Base-by-base conservation (phyloP, 1,284 basidiomycete species). In the Boletus smithii region DNA sequence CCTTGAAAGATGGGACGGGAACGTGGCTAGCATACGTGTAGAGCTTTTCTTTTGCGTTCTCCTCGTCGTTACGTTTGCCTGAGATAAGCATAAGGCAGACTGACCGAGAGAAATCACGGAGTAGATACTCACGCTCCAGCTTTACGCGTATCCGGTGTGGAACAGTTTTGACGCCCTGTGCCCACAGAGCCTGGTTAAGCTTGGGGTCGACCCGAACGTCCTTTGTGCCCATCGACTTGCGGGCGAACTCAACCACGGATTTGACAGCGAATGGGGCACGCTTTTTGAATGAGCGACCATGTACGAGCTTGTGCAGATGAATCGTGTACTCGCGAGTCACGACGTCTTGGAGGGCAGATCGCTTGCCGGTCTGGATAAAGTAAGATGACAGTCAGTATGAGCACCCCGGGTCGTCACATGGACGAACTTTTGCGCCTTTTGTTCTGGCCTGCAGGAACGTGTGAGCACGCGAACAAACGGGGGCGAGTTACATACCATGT, bases 291-390 rank as follows among this genome's bases (percentile, higher is more conserved):
- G 87, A 86, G 52, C 87, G 81, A 62, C 88, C 91, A 72, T 93
- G 91, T 42, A 92, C 89, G 58, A 74, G 85, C 74, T 95, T 97
- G 84, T 95, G 92, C 45, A 97, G 75, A 74, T 95, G 91, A 75
- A 97, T 88, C 62, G 92, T 95, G 83, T 95, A 94, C 71, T 97
- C 94, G 67, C 94, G 85, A 62, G 94, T 91, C 59, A 97, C 93
- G 73, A 97, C 92, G 72, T 97, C 94, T 73, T 91, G 82, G 69
- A 97, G 89, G 53, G 93, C 93, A 53, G 91, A 93, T 72, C 91
- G 91, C 79, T 93, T 93, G 73, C 85, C 74, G 62, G 84, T 83
- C 87, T 91, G 56, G 35, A 52, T 36, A 3, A 33, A 22, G 39
- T 34, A 34, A 37, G 23, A 45, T 48, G 35, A 50, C 17, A 13